Evolutionary conservation across 768 basidiomycete genomes (phyloP), one percentile per base, ranked within the genome.

Genomic region (Lactarius sanguifluus): DNA sequence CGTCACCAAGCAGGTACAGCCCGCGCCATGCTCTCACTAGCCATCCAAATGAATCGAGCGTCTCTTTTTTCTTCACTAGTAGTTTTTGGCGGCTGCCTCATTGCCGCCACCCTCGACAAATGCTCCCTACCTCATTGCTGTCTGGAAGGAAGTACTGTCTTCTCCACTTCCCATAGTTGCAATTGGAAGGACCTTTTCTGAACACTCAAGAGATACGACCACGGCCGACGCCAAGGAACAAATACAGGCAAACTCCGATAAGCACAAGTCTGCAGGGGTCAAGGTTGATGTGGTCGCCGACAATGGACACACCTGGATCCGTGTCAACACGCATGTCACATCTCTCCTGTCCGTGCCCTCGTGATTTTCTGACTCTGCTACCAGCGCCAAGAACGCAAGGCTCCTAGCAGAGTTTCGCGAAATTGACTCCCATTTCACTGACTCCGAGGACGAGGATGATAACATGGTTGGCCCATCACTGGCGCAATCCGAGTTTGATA

Each of bases 261-360:
- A 66, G 18, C 45, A 50, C 20, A 43, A 70, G 72, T 7, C 69
- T 64, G 10, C 73, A 67, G 45, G 69, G 72, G 82, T 87, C 50
- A 94, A 95, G 71, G 87, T 96, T 1, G 94, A 96, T 71, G 81
- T 95, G 16, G 86, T 94, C 16, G 87, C 88, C 1, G 85, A 90
- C 25, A 83, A 86, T 52, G 93, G 94, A 1, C 78, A 82, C 28
- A 78, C 79, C 3, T 96, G 94, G 94, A 86, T 92, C 47, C 83
- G 92, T 70, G 84, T 95, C 41, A 95, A 94, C 76, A 94, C 93
- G 93, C 93, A 73, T 73, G 89, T 85, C 36, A 57, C 36, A 34
- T 25, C 18, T n/a, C 15, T 57, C 61, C 64, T 61, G 62, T 45
- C 50, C 62, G 52, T 59, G 47, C 64, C 50, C 59, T 7, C 57